Conservation (phyloP, 148 eudicot genomes). For the Arbutus unedo region DNA sequence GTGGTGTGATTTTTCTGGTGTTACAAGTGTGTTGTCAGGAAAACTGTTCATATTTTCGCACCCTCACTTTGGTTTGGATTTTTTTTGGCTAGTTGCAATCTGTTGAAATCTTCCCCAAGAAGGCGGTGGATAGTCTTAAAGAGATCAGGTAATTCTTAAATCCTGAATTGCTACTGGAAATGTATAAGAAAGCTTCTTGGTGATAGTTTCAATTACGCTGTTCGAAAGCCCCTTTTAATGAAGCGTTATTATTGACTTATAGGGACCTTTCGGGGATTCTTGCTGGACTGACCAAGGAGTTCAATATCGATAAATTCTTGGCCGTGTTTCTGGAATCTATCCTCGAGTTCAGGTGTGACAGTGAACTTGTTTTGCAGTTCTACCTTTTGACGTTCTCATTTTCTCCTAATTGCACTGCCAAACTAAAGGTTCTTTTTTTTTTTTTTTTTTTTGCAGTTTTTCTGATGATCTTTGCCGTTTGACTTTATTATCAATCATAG, state of each 20-base stretch:
- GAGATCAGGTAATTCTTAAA: constrained; percentile 42
- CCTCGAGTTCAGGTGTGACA: constrained; percentile 50
- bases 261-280: constrained; percentile 65
- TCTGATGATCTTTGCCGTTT: constrained; percentile 48
- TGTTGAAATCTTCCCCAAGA: constrained; percentile 68
- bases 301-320: constrained; percentile 75
- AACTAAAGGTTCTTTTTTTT: neutral
- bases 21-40: neutral
- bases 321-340: constrained; percentile 62
- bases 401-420: neutral
- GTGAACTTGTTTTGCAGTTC: neutral
- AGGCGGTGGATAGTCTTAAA: constrained; percentile 54
- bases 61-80: constrained; percentile 14
- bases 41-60: neutral
- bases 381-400: neutral
- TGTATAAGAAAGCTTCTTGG: neutral
- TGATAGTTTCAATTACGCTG: neutral
- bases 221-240: neutral
- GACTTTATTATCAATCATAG: constrained; percentile 47
- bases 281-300: constrained; percentile 53
- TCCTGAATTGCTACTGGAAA: constrained; percentile 10
- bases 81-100: constrained; percentile 53
- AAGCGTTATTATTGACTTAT: constrained; percentile 9
- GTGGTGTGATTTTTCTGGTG: neutral
- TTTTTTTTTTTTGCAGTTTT: constrained; percentile 35